Conservation (phyloP, 1,284 basidiomycete genomes). For the Naganishia albida region DNA sequence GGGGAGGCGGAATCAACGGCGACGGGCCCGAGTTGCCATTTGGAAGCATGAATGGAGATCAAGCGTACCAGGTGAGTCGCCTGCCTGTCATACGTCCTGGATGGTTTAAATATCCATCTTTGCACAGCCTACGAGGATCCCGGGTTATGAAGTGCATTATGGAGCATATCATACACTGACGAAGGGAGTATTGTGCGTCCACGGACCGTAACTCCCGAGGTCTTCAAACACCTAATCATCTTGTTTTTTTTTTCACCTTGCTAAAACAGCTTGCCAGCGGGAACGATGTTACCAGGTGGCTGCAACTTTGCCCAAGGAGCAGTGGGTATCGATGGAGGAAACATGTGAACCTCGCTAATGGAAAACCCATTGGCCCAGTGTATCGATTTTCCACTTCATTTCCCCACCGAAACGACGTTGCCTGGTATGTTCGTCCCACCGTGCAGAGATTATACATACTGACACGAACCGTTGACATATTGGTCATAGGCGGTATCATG, state of each 20-base stretch:
- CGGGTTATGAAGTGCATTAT: constrained; percentile 33
- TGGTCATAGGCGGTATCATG: constrained; percentile 32
- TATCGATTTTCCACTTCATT: constrained; percentile 49
- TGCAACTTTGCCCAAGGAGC: constrained; percentile 49
- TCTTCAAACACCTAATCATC: background rate
- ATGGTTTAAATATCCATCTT: background rate
- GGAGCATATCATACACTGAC: constrained; percentile 38
- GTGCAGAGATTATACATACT: background rate
- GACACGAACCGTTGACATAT: background rate
- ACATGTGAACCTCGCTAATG: background rate
- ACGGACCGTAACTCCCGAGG: background rate
- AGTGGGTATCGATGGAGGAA: background rate
- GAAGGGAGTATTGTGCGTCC: constrained; percentile 49
- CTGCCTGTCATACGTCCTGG: background rate
- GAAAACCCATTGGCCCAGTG: constrained; percentile 29
- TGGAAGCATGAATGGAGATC: constrained; percentile 15
- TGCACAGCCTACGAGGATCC: constrained; percentile 32
- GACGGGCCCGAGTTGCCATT: constrained; percentile 27
- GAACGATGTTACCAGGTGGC: constrained; percentile 47
- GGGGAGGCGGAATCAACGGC: constrained; percentile 19
- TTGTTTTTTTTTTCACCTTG: no score
- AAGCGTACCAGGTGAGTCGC: constrained; percentile 28
- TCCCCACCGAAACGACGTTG: constrained; percentile 36
- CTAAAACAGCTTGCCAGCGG: constrained; percentile 46
- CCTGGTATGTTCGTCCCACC: constrained; percentile 16